phyloP scores from a whole-genome alignment of 495 filamentous ascomycete genomes.

The Pyrenula massariospora region DNA sequence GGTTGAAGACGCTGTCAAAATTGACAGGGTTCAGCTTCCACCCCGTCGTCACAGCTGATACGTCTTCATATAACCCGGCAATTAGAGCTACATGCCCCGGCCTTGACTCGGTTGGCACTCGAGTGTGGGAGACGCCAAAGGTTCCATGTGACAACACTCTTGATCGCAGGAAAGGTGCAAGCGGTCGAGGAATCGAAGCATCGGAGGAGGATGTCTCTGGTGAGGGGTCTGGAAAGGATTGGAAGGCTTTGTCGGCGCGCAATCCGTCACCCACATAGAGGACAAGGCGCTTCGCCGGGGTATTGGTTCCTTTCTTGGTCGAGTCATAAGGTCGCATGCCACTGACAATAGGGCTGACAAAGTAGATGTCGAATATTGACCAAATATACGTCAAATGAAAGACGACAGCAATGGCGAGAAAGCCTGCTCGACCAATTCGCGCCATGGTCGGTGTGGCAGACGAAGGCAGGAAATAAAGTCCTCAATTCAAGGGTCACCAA shows the following conservation, averaged over 20 bases:
- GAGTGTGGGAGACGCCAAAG: slow-evolving; percentile 95
- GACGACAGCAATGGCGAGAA: slow-evolving; percentile 79
- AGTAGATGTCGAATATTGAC: slow-evolving; percentile 99
- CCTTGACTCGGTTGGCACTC: slow-evolving; percentile 93
- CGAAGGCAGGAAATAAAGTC: background rate
- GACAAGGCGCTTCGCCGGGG: slow-evolving; percentile 82
- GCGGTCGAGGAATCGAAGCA: slow-evolving; percentile 50
- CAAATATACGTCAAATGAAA: slow-evolving; percentile 94
- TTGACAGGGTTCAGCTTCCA: slow-evolving; percentile 99
- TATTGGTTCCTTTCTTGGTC: slow-evolving; percentile 46
- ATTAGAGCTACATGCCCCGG: slow-evolving; percentile 97
- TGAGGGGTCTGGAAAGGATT: slow-evolving; percentile 84
- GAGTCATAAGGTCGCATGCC: slow-evolving; percentile 79
- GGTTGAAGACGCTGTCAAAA: slow-evolving; percentile 98
- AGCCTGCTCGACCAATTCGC: slow-evolving; percentile 71
- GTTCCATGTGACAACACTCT: slow-evolving; percentile 83
- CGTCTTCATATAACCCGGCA: slow-evolving; percentile 95
- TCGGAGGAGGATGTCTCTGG: slow-evolving; percentile 36
- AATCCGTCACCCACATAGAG: slow-evolving; percentile 97
- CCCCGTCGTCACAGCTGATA: slow-evolving; percentile 91
- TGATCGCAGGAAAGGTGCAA: slow-evolving; percentile 90
- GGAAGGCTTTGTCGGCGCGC: slow-evolving; percentile 95
- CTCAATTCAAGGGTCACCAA: background rate
- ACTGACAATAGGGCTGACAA: slow-evolving; percentile 92
- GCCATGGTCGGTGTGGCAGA: slow-evolving; percentile 43